Evolutionary conservation across 2,329 filamentous ascomycete species (phyloP).

Genomic region (Beauveria rudraprayagi): DNA sequence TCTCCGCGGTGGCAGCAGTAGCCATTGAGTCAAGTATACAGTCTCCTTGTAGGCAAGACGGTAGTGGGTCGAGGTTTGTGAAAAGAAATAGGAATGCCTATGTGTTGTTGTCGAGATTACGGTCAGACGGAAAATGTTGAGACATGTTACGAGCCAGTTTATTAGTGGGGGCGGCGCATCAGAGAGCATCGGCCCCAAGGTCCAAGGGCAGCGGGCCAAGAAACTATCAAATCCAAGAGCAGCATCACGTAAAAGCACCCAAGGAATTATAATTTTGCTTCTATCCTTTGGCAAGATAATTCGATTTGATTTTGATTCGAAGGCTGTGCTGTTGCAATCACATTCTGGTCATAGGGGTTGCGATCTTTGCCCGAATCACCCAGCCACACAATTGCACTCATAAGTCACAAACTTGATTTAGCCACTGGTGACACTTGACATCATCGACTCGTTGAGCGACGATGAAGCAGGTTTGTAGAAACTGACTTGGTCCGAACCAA

Average conservation of each 20-base stretch:
- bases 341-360: too few species aligned
- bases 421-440: too few species aligned
- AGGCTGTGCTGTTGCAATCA: too few species aligned
- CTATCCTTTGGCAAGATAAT: too few species aligned
- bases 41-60: neutral
- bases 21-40: neutral
- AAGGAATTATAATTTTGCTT: rapidly evolving
- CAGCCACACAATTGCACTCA: too few species aligned
- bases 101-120: neutral
- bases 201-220: neutral
- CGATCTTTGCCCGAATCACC: too few species aligned
- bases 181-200: neutral
- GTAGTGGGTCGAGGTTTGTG: neutral
- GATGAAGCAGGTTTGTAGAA: too few species aligned
- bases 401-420: too few species aligned
- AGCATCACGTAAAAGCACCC: neutral
- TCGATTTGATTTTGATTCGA: rapidly evolving
- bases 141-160: neutral
- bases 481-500: too few species aligned
- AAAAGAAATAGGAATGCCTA: neutral
- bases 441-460: too few species aligned
- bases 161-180: slow-evolving; percentile 6
- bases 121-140: slow-evolving; percentile 3
- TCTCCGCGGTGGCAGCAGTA: slow-evolving; percentile 24
- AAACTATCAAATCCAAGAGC: neutral